Evolutionary conservation across 306 rosid genomes (phyloP).

Genomic region (Alnus rubra): DNA sequence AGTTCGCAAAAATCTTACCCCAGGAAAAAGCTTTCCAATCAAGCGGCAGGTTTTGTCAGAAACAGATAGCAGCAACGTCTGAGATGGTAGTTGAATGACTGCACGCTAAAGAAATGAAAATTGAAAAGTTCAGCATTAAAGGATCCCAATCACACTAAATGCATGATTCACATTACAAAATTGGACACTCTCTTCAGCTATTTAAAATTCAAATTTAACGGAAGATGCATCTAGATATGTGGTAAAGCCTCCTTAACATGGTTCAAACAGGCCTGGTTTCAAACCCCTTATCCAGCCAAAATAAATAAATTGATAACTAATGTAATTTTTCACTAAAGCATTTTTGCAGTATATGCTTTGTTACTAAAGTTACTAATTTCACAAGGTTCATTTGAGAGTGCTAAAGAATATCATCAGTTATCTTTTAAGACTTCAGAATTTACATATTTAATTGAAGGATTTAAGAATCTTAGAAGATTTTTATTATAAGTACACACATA

Average conservation of each 20-base stretch:
- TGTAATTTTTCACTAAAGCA: not conserved
- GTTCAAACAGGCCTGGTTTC: not conserved
- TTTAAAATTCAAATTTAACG: not conserved
- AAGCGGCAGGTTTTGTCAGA: constrained; percentile 92
- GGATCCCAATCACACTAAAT: constrained; percentile 8
- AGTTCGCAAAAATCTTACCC: constrained; percentile 54
- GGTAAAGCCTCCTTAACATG: not conserved
- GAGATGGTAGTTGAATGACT: constrained; percentile 92
- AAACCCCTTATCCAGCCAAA: not conserved
- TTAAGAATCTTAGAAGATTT: not conserved
- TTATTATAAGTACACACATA: not conserved
- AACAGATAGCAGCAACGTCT: constrained; percentile 89
- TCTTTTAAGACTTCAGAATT: not conserved
- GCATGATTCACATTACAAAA: not conserved
- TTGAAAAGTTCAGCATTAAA: constrained; percentile 15
- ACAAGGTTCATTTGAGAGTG: not conserved
- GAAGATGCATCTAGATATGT: not conserved
- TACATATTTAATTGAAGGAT: not conserved
- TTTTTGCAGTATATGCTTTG: not conserved
- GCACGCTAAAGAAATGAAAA: constrained; percentile 75
- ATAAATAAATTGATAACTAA: not conserved
- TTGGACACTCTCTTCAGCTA: not conserved
- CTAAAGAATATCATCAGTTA: not conserved
- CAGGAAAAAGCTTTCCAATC: constrained; percentile 98
- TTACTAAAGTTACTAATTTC: not conserved